phyloP scores from a whole-genome alignment of 73 alveolate species.

The Durusdinium trenchii region DNA sequence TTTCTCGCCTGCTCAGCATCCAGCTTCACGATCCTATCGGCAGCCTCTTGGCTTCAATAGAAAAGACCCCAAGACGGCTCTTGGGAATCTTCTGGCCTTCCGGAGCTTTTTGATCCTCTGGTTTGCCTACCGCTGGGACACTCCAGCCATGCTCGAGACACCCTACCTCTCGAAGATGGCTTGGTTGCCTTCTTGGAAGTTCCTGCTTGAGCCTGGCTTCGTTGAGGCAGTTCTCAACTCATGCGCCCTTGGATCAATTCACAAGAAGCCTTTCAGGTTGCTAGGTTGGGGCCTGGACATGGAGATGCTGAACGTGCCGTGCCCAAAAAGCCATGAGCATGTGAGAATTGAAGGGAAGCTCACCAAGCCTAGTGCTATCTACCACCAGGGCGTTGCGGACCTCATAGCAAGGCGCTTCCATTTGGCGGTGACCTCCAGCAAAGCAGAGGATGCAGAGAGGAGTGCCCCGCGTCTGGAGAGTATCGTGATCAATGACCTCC shows the following conservation, averaged over 20 bases:
- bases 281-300: not conserved
- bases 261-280: not conserved
- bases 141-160: not conserved
- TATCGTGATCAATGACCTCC: not conserved
- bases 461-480: not conserved
- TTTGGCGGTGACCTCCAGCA: not conserved
- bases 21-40: not conserved
- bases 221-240: not conserved
- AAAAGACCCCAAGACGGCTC: not conserved
- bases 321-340: not conserved
- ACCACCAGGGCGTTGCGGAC: not conserved
- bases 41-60: not conserved
- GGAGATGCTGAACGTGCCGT: not conserved
- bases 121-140: not conserved
- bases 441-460: not conserved
- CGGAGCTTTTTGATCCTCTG: not conserved
- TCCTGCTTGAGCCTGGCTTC: not conserved
- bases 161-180: not conserved
- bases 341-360: not conserved
- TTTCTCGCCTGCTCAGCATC: not conserved
- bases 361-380: not conserved
- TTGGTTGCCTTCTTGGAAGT: not conserved
- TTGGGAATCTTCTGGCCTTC: not conserved
- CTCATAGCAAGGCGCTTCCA: not conserved
- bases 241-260: not conserved